Evolutionary conservation across 176 grass and related monocot species (phyloP).

Genomic region (Musa beccarii): DNA sequence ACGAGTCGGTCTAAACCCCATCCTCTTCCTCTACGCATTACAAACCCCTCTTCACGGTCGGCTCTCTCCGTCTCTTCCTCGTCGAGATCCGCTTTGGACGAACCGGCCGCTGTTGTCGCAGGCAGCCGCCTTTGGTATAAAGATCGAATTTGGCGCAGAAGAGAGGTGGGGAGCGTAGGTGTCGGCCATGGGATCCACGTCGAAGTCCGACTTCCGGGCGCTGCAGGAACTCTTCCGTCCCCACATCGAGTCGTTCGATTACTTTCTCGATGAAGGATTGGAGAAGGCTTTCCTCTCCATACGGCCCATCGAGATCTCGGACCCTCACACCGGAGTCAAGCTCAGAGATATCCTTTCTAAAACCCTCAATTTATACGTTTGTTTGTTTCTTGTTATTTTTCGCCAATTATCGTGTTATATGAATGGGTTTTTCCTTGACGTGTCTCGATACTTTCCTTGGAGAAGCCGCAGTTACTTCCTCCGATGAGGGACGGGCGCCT

Average conservation of each 20-base stretch:
- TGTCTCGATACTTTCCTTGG: constrained; percentile 47
- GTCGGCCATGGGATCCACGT: constrained; percentile 22
- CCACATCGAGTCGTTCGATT: constrained; percentile 76
- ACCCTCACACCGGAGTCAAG: constrained; percentile 32
- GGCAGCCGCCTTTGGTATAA: background rate
- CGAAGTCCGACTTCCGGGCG: constrained; percentile 32
- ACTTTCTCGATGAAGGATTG: constrained; percentile 68
- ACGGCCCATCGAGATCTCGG: constrained; percentile 42
- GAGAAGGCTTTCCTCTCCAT: constrained; percentile 46
- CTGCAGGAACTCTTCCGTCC: constrained; percentile 62
- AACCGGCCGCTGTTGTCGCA: too few relatives aligned
- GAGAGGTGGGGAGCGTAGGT: background rate
- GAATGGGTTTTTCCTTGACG: constrained; percentile 34
- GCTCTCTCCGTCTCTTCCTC: too few relatives aligned
- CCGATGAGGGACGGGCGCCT: constrained; percentile 40
- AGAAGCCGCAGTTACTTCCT: constrained; percentile 39
- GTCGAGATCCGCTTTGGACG: too few relatives aligned
- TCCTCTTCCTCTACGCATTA: too few relatives aligned
- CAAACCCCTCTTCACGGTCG: too few relatives aligned
- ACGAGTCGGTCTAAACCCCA: too few relatives aligned
- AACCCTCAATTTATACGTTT: background rate
- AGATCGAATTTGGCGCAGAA: background rate
- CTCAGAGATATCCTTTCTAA: constrained; percentile 80
- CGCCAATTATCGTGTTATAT: background rate
- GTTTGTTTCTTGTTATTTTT: background rate